Evolutionary conservation across 371 early-diverging fungal genomes (phyloP).

Genomic region (Mucor velutinosus): DNA sequence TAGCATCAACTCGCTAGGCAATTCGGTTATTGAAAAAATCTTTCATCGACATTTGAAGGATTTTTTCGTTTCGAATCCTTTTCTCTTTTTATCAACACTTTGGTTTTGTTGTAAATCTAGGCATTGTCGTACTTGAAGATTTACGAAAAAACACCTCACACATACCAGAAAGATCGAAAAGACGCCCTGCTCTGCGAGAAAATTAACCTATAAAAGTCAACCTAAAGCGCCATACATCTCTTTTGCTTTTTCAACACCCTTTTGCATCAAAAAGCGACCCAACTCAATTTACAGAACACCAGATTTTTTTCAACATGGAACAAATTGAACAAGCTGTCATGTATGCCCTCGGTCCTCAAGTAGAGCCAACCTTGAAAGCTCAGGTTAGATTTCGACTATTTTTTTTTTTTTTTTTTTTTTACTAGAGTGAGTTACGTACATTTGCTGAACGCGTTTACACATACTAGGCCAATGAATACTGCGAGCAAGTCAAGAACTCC

Average conservation of each 20-base stretch:
- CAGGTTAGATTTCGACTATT: slow-evolving; percentile 64
- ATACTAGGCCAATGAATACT: slow-evolving; percentile 82
- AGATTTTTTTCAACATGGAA: slow-evolving; percentile 53
- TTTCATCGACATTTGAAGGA: background rate
- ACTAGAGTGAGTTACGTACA: background rate
- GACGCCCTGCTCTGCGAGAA: background rate
- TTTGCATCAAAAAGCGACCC: background rate
- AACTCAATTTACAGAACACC: background rate
- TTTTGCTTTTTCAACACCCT: background rate
- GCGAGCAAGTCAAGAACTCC: slow-evolving; percentile 79
- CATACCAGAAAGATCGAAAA: background rate
- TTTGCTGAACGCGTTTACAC: background rate
- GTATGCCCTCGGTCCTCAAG: slow-evolving; percentile 75
- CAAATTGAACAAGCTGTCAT: slow-evolving; percentile 86
- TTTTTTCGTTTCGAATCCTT: background rate
- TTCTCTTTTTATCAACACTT: background rate
- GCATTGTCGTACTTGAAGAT: background rate
- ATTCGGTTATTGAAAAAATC: slow-evolving; percentile 4
- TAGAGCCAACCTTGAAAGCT: slow-evolving; percentile 68
- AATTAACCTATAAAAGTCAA: background rate
- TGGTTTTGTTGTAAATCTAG: background rate
- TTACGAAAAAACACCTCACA: background rate
- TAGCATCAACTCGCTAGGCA: background rate
- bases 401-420: too few relatives aligned
- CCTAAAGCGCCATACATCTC: background rate